Conservation (phyloP, 805 yeast species). For the Peterozyma toletana region DNA sequence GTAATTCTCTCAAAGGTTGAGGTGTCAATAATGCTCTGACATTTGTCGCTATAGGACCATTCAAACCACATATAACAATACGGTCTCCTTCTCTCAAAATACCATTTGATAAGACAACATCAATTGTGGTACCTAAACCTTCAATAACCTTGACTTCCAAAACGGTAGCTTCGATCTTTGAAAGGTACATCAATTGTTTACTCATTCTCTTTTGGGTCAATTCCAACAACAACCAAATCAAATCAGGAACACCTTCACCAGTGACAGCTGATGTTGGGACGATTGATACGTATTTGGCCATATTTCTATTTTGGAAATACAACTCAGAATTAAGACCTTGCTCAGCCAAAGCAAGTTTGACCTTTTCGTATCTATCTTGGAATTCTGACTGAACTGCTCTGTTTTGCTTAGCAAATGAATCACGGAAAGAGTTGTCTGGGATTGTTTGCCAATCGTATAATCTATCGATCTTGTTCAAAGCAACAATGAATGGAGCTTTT, state of each 20-base stretch:
- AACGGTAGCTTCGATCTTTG: slow-evolving; percentile 91
- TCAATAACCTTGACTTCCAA: slow-evolving; percentile 97
- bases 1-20: slow-evolving; percentile 92
- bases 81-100: slow-evolving; percentile 91
- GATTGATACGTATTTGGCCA: slow-evolving; percentile 89
- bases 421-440: slow-evolving; percentile 95
- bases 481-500: slow-evolving; percentile 97
- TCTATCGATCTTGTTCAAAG: slow-evolving; percentile 96
- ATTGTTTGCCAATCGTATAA: slow-evolving; percentile 87
- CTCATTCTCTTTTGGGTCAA: slow-evolving; percentile 98
- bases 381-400: slow-evolving; percentile 88
- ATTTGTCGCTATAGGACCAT: slow-evolving; percentile 96
- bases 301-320: slow-evolving; percentile 89
- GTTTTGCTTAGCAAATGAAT: slow-evolving; percentile 76
- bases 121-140: slow-evolving; percentile 98
- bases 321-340: slow-evolving; percentile 98
- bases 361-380: slow-evolving; percentile 76
- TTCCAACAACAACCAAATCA: slow-evolving; percentile 90
- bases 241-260: slow-evolving; percentile 99
- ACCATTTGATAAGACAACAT: slow-evolving; percentile 97
- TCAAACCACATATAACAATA: slow-evolving; percentile 92
- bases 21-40: slow-evolving; percentile 96
- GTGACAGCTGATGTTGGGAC: slow-evolving; percentile 99
- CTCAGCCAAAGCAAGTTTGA: slow-evolving; percentile 89
- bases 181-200: slow-evolving; percentile 92